Conservation (phyloP, 352 stramenopile genomes). For the Globisporangium rhizosaccharum region DNA sequence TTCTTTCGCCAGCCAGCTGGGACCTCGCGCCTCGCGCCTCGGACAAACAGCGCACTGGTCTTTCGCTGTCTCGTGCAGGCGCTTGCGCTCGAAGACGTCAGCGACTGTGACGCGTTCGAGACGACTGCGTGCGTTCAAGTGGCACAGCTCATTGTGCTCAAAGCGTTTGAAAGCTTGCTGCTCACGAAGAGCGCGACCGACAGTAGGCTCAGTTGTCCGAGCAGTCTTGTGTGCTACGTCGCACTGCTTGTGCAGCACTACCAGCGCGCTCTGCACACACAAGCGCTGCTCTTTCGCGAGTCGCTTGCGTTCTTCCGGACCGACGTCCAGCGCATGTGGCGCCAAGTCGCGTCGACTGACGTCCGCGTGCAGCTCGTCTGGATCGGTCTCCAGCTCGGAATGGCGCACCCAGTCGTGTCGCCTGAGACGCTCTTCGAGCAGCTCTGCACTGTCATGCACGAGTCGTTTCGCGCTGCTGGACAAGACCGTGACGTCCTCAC, state of each 20-base stretch:
- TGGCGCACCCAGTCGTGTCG: conserved; percentile 26
- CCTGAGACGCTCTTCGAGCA: conserved; percentile 37
- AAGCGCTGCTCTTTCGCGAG: conserved; percentile 38
- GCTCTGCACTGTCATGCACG: conserved; percentile 28
- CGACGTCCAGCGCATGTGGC: conserved; percentile 41
- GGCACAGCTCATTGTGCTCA: conserved; percentile 58
- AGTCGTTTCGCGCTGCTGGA: conserved; percentile 9
- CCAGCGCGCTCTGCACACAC: conserved; percentile 29
- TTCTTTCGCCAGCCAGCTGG: conserved; percentile 31
- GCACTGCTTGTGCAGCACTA: conserved; percentile 51
- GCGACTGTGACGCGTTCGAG: neutral
- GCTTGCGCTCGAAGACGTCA: conserved; percentile 16
- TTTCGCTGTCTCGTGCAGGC: conserved; percentile 51
- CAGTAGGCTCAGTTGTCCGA: neutral
- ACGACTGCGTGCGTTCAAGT: conserved; percentile 23
- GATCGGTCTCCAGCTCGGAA: conserved; percentile 42
- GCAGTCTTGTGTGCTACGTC: conserved; percentile 38
- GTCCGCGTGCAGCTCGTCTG: conserved; percentile 55
- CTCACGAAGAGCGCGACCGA: conserved; percentile 29
- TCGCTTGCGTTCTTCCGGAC: conserved; percentile 58
- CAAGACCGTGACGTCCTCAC: conserved; percentile 16
- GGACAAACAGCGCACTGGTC: conserved; percentile 31
- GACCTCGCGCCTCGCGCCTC: conserved; percentile 29
- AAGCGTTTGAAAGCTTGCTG: conserved; percentile 48
- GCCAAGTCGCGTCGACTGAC: conserved; percentile 37